Evolutionary conservation across 2,329 filamentous ascomycete species (phyloP).

Genomic region (Aspergillus versicolor): DNA sequence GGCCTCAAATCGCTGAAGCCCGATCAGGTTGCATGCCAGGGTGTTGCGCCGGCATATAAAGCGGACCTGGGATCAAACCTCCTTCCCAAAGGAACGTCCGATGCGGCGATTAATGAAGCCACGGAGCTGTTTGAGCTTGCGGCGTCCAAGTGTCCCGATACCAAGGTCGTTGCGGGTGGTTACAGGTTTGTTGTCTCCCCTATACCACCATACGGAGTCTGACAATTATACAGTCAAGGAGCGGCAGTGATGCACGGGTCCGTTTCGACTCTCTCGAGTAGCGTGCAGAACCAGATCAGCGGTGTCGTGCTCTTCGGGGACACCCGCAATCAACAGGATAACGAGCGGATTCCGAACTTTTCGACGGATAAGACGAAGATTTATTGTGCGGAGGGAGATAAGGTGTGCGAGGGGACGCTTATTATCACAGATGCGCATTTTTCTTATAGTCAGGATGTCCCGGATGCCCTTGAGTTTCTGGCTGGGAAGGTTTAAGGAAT

Average conservation of each 20-base stretch:
- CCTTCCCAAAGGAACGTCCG: slow-evolving; percentile 38
- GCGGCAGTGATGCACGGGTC: slow-evolving; percentile 45
- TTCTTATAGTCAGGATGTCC: slow-evolving; percentile 28
- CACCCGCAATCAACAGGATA: slow-evolving; percentile 43
- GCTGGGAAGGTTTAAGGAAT: not conserved
- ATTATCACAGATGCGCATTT: slow-evolving; percentile 41
- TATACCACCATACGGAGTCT: not conserved
- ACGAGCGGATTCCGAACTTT: slow-evolving; percentile 41
- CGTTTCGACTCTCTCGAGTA: slow-evolving; percentile 33
- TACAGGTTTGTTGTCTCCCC: slow-evolving; percentile 21
- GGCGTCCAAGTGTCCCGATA: slow-evolving; percentile 46
- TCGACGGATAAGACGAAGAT: slow-evolving; percentile 45
- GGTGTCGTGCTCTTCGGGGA: slow-evolving; percentile 46
- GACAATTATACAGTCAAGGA: slow-evolving; percentile 31
- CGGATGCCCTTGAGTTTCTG: not conserved
- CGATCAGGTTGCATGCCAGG: slow-evolving; percentile 40
- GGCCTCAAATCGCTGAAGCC: slow-evolving; percentile 17
- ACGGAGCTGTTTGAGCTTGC: slow-evolving; percentile 43
- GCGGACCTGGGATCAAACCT: slow-evolving; percentile 39
- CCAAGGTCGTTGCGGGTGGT: slow-evolving; percentile 47
- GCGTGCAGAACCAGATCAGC: slow-evolving; percentile 31
- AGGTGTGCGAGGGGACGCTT: slow-evolving; percentile 51
- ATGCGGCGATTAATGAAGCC: slow-evolving; percentile 41
- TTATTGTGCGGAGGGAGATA: slow-evolving; percentile 49
- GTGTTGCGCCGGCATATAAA: slow-evolving; percentile 44